These are phyloP conservation scores for Penicillium digitatum DNA, from an alignment of 2,329 filamentous ascomycete genomes.

Conservation along the genomic window DNA sequence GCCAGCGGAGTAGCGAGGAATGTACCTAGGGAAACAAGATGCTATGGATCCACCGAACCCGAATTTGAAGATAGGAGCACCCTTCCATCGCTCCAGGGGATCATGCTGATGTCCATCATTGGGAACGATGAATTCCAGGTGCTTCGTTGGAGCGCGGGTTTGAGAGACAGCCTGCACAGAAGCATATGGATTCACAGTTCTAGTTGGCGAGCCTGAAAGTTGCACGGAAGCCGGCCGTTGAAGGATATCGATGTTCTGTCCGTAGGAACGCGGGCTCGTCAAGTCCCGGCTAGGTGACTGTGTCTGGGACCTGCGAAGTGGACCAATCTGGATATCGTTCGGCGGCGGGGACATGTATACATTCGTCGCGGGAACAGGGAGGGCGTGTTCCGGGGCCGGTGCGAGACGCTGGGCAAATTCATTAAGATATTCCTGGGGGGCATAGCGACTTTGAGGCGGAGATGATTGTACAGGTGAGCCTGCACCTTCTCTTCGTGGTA, in stretches of 20 bases:
- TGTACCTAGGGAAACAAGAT: conserved; percentile 81
- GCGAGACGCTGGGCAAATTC: conserved; percentile 32
- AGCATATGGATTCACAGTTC: conserved; percentile 36
- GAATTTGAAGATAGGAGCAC: conserved; percentile 80
- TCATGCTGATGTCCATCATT: conserved; percentile 60
- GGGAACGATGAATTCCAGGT: conserved; percentile 55
- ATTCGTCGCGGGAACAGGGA: conserved; percentile 8
- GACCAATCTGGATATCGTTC: conserved; percentile 31
- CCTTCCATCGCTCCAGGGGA: conserved; percentile 83
- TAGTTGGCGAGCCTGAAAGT: conserved; percentile 42
- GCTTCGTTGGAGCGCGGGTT: conserved; percentile 45
- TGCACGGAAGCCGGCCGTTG: conserved; percentile 55
- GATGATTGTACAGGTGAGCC: conserved; percentile 19
- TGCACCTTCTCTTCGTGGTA: conserved; percentile 1
- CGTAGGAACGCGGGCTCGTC: conserved; percentile 45
- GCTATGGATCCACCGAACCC: conserved; percentile 78
- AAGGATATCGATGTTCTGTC: conserved; percentile 44
- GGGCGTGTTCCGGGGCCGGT: conserved; percentile 16
- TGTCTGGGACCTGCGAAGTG: conserved; percentile 52
- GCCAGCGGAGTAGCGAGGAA: conserved; percentile 78
- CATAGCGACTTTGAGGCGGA: conserved; percentile 32
- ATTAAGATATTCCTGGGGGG: conserved; percentile 31
- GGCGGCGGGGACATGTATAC: conserved; percentile 24
- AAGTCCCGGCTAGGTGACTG: conserved; percentile 57
- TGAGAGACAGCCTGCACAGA: conserved; percentile 33